Evolutionary conservation across 164 flowering plant genomes (phyloP), one percentile per base, ranked within the genome.

Genomic region (Houttuynia cordata): DNA sequence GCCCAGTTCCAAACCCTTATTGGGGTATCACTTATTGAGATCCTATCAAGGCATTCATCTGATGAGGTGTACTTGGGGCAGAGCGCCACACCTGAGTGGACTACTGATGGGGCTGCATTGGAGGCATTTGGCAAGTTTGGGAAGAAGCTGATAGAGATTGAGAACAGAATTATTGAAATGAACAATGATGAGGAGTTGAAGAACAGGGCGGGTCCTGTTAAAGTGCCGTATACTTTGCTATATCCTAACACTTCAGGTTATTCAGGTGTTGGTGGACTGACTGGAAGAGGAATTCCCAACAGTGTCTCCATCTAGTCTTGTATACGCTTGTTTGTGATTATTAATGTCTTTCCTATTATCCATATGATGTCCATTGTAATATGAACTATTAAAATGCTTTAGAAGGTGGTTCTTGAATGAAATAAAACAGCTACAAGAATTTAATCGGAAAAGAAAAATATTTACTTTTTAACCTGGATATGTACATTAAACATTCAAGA

Each of bases 1-100:
- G 69, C 82, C 34, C 88, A 85, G 67, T 63, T 80, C n/a, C 89
- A 80, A 60, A 85, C 93, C 9, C 83, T 88, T 22, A 78, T 88
- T 1, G 93, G 96, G 1, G 66, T 89, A 0, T 81, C 95, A 20
- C 70, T 92, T 18, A 84, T 83, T 21, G 96, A 92, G 74, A 72
- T 78, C 20, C 56, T 92, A 63, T 88, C 98, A 14, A 65, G 85
- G 73, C 96, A 92, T 71, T 73, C 93, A 6, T 66, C 82, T 0
- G 95, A 87, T 57, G 91, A 87, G 77, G 60, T 88, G 19, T 92
- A 85, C 62, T 83, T 87, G 0, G 96, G 93, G 17, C 91, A 88
- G 73, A 76, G 80, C 59, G 86, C 81, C 40, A 73, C 68, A 17
- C 70, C 78, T 0, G 79, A 78, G 25, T 87, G 96, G 95, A 83